Evolutionary conservation across 2,329 filamentous ascomycete genomes (phyloP), one percentile per base, ranked within the genome.

Genomic region (Triangularia verruculosa): DNA sequence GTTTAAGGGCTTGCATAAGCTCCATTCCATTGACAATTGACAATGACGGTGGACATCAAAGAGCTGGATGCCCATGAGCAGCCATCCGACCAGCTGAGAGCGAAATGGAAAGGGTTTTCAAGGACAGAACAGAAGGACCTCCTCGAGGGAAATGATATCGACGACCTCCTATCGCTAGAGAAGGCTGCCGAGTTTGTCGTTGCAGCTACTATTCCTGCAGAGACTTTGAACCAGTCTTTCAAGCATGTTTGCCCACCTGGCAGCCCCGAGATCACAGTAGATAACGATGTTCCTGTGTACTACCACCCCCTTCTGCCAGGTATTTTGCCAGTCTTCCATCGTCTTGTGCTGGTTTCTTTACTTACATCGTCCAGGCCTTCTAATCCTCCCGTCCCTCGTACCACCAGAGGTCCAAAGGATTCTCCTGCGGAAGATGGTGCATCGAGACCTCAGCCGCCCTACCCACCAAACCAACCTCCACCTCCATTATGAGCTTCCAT

Each of bases 401-500:
- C 89, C 93, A 4, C 82, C 85, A 15, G 71, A 78, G 5, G 80
- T 91, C 13, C 95, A 99, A 74, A 78, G 82, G 64, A 77, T 80
- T 39, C 81, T 98, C 2, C 82, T 98, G 4, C 86, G 86, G 53
- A 86, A 85, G 61, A 83, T 97, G 66, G 80, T 97, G 28, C 75
- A 77, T 67, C 71, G 78, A 53, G 89, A 94, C 74, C 83, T 95
- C 13, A 86, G 86, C 64, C 82, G 90, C 68, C 86, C 87, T 2
- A 74, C 79, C 3, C 93, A 98, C 74, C 85, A 90, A 72, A 98
- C 93, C 59, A 99, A 98, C 75, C 80, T 98, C 61, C 75, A 77
- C 51, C 74, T 73, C 2, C 74, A 77, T 67, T 76, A 72, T 66
- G 55, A 73, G 39, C 66, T 77, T 43, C 75, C 75, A 17, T 76